A percentile compares a stretch with the other conserved stretches of the same genome.
These are phyloP conservation scores for Myriosclerotinia curreyana DNA, from an alignment of 2,329 filamentous ascomycete genomes.

Conservation along the genomic window DNA sequence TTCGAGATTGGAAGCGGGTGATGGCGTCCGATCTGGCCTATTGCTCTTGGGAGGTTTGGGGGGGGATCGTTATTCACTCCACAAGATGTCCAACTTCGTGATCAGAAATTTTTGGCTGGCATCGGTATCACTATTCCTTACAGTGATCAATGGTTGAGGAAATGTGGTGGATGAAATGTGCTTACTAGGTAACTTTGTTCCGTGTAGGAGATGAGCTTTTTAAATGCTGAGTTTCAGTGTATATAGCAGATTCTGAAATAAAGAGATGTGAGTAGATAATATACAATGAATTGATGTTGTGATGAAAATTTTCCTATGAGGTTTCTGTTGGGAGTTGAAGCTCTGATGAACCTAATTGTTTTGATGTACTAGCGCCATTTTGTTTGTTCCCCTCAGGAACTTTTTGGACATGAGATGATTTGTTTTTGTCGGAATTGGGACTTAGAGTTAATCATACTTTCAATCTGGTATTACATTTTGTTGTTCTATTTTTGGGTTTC, in stretches of 20 bases:
- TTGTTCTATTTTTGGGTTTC: neutral
- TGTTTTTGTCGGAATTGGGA: no score
- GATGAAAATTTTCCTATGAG: neutral
- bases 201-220: neutral
- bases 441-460: no score
- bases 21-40: neutral
- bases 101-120: rapidly evolving
- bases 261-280: no score
- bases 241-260: neutral
- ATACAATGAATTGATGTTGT: no score
- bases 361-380: no score
- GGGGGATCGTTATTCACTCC: no score
- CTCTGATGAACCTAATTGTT: no score
- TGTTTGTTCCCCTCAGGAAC: no score
- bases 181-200: neutral
- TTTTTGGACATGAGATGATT: no score
- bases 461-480: neutral
- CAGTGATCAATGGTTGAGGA: rapidly evolving
- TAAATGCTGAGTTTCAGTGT: neutral
- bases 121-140: neutral
- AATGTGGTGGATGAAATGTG: no score
- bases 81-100: neutral
- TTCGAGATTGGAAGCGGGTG: neutral
- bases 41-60: neutral
- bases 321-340: neutral